Base-by-base conservation (phyloP, 352 stramenopile species). In the Globisporangium iwayamae region DNA sequence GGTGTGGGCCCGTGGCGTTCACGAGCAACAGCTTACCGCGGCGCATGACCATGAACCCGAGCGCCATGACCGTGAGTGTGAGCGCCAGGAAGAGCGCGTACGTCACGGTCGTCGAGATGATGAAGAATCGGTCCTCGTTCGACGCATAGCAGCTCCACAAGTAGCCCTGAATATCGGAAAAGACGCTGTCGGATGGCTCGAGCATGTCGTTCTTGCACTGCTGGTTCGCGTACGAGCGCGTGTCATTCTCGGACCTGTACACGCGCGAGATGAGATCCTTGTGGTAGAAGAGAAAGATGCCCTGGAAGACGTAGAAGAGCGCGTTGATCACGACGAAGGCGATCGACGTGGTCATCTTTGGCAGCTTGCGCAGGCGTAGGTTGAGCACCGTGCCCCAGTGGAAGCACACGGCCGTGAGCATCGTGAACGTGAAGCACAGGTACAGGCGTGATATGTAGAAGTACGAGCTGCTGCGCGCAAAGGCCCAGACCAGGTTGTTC, bases 371-470 rank as follows among this genome's bases (percentile, higher is more conserved):
- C 22, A 96, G 70, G 10, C 83, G 79, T 32, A 91, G 76, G 57
- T 79, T 93, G 20, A 96, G 65, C 48, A 96, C 86, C 7, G 85
- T 93, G 34, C 81, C 87, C 87, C 87, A 96, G 66, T 96, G 87
- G 59, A 92, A 94, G 65, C 85, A 94, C 60, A 96, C 87, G 4
- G 85, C 85, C 20, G 81, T 88, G 22, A 96, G 73, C 87, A 96
- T 96, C 57, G 87, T 96, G 56, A 94, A 96, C 25, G 85, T 93
- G 63, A 96, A 88, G 72, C 85, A 94, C 48, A 91, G 54, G 41
- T 90, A 88, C 43, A 85, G 69, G 11, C 84, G 75, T 55, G 86
- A 88, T 41, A 96, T 78, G 73, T 94, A 94, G 53, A 94, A 96
- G 69, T 90, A 95, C 20, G 79, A 69, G 62, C 75, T 88, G 32